These are phyloP conservation scores for Pseudonitzschia delicatissima DNA, from an alignment of 108 stramenopile species.

Conservation along the genomic window DNA sequence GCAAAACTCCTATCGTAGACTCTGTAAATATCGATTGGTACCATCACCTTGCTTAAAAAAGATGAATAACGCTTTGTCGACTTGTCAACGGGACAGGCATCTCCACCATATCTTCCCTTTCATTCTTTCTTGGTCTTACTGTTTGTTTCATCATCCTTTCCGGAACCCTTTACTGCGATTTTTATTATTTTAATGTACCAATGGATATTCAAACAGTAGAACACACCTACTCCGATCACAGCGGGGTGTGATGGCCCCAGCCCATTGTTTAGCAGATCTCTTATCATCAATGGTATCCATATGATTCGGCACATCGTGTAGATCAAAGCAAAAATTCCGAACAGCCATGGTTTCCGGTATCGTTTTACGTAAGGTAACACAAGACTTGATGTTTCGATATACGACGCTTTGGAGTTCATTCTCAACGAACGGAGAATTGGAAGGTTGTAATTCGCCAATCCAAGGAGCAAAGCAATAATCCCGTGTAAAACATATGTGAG, in stretches of 20 bases:
- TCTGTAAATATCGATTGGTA: too few species aligned
- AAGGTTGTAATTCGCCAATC: conserved; percentile 15
- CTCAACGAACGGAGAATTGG: conserved; percentile 32
- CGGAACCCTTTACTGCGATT: conserved; percentile 17
- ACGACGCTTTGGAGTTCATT: conserved; percentile 37
- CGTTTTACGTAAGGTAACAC: conserved; percentile 27
- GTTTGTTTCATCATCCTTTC: background rate
- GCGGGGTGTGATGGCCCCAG: conserved; percentile 11
- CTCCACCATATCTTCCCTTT: background rate
- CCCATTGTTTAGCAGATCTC: conserved; percentile 17
- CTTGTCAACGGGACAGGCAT: background rate
- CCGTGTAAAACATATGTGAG: conserved; percentile 27
- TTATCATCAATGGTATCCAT: conserved; percentile 40
- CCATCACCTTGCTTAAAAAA: too few species aligned
- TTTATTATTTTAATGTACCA: conserved; percentile 34
- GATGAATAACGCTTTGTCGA: too few species aligned
- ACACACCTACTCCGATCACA: conserved; percentile 9
- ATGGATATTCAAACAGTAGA: conserved; percentile 22
- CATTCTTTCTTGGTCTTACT: background rate
- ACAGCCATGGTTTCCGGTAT: conserved; percentile 31
- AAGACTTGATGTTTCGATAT: conserved; percentile 27
- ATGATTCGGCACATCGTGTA: conserved; percentile 45
- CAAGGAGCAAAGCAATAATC: conserved; percentile 25
- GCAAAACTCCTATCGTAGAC: too few species aligned
- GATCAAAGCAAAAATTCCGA: conserved; percentile 32